Evolutionary conservation across 208 protist species (phyloP).

Genomic region (Dictyostelium gargantuum): DNA sequence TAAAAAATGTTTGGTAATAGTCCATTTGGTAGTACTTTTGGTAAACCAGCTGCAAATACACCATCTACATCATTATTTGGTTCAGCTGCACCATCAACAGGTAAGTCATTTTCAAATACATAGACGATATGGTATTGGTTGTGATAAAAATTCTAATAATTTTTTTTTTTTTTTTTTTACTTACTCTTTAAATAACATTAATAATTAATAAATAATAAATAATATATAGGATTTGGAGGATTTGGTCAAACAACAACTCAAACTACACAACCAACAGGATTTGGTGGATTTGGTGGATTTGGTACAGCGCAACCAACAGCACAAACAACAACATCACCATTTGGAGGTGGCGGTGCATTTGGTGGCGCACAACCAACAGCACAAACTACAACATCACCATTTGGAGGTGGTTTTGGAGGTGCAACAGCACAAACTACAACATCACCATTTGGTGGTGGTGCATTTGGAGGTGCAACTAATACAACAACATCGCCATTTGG

Average conservation of each 20-base stretch:
- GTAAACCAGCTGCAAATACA: neutral
- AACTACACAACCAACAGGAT: neutral
- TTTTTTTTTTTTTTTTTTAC: neutral
- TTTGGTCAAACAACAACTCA: neutral
- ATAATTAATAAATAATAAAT: neutral
- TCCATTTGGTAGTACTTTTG: neutral
- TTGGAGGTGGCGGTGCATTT: neutral
- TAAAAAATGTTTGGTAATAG: neutral
- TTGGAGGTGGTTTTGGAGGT: slow-evolving; percentile 11
- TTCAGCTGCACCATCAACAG: neutral
- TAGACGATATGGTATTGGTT: neutral
- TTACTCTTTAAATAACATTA: neutral
- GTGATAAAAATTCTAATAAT: neutral
- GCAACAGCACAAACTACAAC: neutral
- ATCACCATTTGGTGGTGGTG: neutral
- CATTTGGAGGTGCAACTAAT: neutral
- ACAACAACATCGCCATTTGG: slow-evolving; percentile 22
- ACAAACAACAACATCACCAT: neutral
- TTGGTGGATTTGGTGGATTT: slow-evolving; percentile 1
- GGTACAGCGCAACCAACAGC: neutral
- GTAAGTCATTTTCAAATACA: neutral
- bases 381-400: slow-evolving; percentile 22
- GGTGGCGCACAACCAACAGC: neutral
- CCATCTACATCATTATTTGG: neutral
- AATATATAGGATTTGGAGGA: neutral